These are phyloP conservation scores for Trichophaea hybrida DNA, from an alignment of 2,329 filamentous ascomycete species.

Conservation along the genomic window DNA sequence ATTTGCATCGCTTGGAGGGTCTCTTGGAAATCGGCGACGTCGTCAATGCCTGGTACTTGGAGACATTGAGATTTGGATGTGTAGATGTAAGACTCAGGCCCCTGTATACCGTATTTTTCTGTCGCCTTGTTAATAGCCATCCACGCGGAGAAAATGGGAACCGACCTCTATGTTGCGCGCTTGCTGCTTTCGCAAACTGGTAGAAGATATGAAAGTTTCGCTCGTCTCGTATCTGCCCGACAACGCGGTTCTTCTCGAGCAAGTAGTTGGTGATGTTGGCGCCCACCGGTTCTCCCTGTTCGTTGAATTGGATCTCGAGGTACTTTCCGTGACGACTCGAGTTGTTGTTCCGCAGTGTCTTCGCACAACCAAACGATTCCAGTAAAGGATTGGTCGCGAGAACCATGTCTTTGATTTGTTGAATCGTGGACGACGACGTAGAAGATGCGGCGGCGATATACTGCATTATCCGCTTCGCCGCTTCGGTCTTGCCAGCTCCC, in stretches of 20 bases:
- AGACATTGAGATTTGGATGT: constrained; percentile 89
- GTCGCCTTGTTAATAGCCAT: neutral
- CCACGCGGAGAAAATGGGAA: neutral
- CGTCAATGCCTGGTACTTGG: constrained; percentile 87
- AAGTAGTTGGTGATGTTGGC: constrained; percentile 98
- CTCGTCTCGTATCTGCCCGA: constrained; percentile 88
- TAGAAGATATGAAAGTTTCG: constrained; percentile 99
- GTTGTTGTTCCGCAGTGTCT: constrained; percentile 96
- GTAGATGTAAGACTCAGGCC: constrained; percentile 83
- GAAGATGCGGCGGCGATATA: constrained; percentile 97
- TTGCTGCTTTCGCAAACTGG: constrained; percentile 90
- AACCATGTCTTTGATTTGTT: constrained; percentile 98
- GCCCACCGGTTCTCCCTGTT: constrained; percentile 77
- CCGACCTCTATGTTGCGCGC: constrained; percentile 59
- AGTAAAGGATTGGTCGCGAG: constrained; percentile 92
- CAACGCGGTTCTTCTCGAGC: constrained; percentile 85
- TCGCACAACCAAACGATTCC: constrained; percentile 96
- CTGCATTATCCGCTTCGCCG: constrained; percentile 97
- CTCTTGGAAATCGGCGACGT: constrained; percentile 74
- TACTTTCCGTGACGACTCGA: constrained; percentile 98
- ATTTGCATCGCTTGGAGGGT: constrained; percentile 89
- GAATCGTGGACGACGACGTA: constrained; percentile 68
- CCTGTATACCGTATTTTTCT: constrained; percentile 78
- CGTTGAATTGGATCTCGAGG: constrained; percentile 90
- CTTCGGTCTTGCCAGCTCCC: constrained; percentile 94